phyloP scores from a whole-genome alignment of 1,284 basidiomycete species.

The Hemileia vastatrix region DNA sequence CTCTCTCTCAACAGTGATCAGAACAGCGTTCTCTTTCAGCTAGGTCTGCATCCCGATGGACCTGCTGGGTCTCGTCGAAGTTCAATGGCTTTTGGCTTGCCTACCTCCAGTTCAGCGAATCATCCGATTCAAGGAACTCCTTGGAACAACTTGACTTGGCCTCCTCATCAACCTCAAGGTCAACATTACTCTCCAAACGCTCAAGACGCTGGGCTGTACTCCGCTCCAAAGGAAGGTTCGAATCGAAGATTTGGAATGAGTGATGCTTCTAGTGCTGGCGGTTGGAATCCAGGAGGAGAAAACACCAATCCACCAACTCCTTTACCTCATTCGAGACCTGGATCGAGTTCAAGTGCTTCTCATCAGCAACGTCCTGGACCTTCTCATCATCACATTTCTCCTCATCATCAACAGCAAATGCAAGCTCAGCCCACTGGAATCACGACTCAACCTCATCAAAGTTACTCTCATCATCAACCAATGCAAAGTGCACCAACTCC shows the following conservation, averaged over 20 bases:
- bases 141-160: too few species aligned
- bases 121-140: not conserved
- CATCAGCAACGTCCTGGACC: not conserved
- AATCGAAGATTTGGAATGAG: not conserved
- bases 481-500: not conserved
- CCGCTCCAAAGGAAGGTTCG: not conserved
- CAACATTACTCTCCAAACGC: too few species aligned
- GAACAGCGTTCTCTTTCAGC: not conserved
- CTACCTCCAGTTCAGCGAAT: not conserved
- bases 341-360: not conserved
- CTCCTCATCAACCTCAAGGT: not conserved
- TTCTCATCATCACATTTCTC: not conserved
- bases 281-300: not conserved
- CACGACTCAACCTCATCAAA: too few species aligned
- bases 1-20: not conserved
- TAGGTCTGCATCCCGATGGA: not conserved
- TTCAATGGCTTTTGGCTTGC: not conserved
- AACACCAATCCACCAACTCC: not conserved
- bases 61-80: not conserved
- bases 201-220: too few species aligned
- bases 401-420: not conserved
- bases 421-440: not conserved
- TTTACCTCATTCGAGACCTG: not conserved
- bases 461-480: too few species aligned
- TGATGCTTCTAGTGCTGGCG: too few species aligned